Percentiles rank a stretch among this genome's conserved stretches.
phyloP scores from a whole-genome alignment of 805 yeast genomes.

The Candida quercuum region DNA sequence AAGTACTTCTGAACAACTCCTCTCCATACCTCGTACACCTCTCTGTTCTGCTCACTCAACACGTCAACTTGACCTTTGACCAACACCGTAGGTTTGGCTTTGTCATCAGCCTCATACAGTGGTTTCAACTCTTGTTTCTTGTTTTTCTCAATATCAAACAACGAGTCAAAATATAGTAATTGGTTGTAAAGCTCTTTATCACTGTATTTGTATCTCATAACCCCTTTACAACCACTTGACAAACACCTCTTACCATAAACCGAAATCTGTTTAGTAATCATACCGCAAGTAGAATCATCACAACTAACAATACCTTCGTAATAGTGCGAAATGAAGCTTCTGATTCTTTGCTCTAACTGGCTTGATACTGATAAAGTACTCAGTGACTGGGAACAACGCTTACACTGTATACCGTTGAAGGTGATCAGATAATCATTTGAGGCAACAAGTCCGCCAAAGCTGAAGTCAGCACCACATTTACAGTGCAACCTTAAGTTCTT shows the following conservation, averaged over 20 bases:
- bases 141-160: constrained; percentile 81
- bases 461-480: constrained; percentile 52
- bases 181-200: constrained; percentile 86
- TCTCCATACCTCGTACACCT: constrained; percentile 45
- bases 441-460: constrained; percentile 69
- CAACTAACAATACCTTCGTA: constrained; percentile 86
- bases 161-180: constrained; percentile 65
- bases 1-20: constrained; percentile 68
- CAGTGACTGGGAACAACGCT: constrained; percentile 49
- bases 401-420: constrained; percentile 68
- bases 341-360: constrained; percentile 70
- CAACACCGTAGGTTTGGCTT: constrained; percentile 27
- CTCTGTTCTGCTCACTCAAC: constrained; percentile 74
- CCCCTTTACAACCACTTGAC: constrained; percentile 58
- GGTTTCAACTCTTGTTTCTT: constrained; percentile 53
- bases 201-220: constrained; percentile 68
- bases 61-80: constrained; percentile 58
- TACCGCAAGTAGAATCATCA: constrained; percentile 79
- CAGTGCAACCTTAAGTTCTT: constrained; percentile 55
- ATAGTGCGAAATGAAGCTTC: constrained; percentile 66
- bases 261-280: constrained; percentile 75
- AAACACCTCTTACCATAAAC: constrained; percentile 88
- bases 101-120: constrained; percentile 33
- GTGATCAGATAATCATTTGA: constrained; percentile 57
- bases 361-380: constrained; percentile 51